Base-by-base conservation (phyloP, 352 stramenopile genomes). In the Blastocystis sp. region DNA sequence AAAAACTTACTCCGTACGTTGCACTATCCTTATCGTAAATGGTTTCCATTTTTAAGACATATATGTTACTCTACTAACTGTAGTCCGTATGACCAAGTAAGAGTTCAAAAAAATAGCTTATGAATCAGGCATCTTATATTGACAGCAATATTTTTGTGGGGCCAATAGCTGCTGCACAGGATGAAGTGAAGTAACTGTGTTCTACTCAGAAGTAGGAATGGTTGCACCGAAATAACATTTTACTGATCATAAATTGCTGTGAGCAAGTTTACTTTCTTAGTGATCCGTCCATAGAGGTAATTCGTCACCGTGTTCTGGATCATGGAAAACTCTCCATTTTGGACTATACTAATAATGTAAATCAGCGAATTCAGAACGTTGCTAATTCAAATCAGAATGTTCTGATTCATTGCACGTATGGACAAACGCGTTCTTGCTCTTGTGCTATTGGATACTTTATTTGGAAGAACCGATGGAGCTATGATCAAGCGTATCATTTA, bases 391-490 rank as follows among this genome's bases (percentile, higher is more conserved):
- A 64, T 18, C 15, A 43, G 13, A 64, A 64, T 18, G 73, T 84
- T 26, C 50, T 84, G 3, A 84, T 84, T 69, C 73, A 84, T 45
- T 84, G 73, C 47, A 41, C 43, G 3, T 84, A 68, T 37, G 73
- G 73, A 53, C 15, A 47, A n/a, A 84, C 73, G 20, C 45, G 73
- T n/a, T 84, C 73, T 23, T 84, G 50, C 34, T 68, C 73, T 11
- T 84, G 73, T 45, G 73, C 73, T 26, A 84, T 84, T 68, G 45
- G n/a, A 7, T 84, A 84, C 53, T 66, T 47, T 26, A 84, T 84
- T 29, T 84, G 73, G 73, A 84, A 68, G 73, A 50, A 64, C 18
- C 50, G 26, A 20, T 66, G 43, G 5, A 3, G n/a, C 7, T 84
- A 66, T 23, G 73, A 84, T 26, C 23, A 84, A 15, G 73, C 73